These are phyloP conservation scores for Ambispora gerdemannii DNA, from an alignment of 192 early-diverging fungal species.

Conservation along the genomic window DNA sequence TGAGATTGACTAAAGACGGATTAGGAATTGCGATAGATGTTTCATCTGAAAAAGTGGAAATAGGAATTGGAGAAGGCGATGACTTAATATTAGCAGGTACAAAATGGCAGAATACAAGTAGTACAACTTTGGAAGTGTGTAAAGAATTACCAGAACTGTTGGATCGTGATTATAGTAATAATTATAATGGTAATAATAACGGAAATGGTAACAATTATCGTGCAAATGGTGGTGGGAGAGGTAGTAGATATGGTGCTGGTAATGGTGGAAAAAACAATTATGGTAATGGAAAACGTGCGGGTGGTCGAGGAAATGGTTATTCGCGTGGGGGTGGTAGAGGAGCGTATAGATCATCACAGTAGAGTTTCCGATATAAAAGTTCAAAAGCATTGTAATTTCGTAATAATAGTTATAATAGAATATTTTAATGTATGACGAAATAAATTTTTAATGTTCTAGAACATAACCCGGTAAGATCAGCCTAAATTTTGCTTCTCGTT, in stretches of 20 bases:
- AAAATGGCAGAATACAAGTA: slow-evolving; percentile 49
- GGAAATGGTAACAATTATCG: slow-evolving; percentile 42
- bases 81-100: slow-evolving; percentile 48
- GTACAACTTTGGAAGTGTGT: slow-evolving; percentile 67
- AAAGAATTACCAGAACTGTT: slow-evolving; percentile 78
- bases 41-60: slow-evolving; percentile 61
- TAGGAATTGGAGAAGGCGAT: slow-evolving; percentile 39
- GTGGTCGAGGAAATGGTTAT: slow-evolving; percentile 45
- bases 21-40: slow-evolving; percentile 87
- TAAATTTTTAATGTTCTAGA: no score
- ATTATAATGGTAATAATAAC: slow-evolving; percentile 39
- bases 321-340: neutral
- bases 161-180: slow-evolving; percentile 48
- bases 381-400: no score
- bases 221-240: slow-evolving; percentile 45
- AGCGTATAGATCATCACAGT: no score
- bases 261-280: slow-evolving; percentile 47
- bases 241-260: slow-evolving; percentile 44
- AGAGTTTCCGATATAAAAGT: no score
- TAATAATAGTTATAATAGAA: no score
- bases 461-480: no score
- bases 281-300: slow-evolving; percentile 40
- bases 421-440: no score
- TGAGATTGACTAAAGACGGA: slow-evolving; percentile 82
- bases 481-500: no score